Conservation (phyloP, 2,329 filamentous ascomycete species). For the Chaetomiaceae sp. region DNA sequence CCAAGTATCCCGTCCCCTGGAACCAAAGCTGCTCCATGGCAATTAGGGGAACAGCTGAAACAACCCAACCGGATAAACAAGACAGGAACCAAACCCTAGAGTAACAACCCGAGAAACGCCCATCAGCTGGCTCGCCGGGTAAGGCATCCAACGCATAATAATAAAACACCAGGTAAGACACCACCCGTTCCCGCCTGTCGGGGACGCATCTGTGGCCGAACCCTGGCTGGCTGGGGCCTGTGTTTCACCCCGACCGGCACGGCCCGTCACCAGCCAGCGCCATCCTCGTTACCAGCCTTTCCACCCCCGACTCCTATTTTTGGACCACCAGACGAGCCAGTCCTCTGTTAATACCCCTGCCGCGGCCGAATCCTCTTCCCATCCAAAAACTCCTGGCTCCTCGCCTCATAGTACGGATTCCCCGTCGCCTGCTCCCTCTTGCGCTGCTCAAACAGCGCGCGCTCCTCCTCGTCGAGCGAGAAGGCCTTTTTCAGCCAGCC, state of each 20-base stretch:
- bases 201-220: slow-evolving; percentile 3
- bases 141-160: slow-evolving; percentile 10
- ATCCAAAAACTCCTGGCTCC: slow-evolving; percentile 52
- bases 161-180: slow-evolving; percentile 3
- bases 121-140: slow-evolving; percentile 4
- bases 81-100: too few relatives aligned
- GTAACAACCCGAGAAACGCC: not conserved
- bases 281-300: not conserved
- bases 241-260: slow-evolving; percentile 9
- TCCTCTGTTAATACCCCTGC: slow-evolving; percentile 4
- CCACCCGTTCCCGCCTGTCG: too few relatives aligned
- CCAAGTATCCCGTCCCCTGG: not conserved
- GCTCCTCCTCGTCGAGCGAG: slow-evolving; percentile 60
- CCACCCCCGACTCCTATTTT: not conserved
- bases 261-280: not conserved
- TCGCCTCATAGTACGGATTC: slow-evolving; percentile 47
- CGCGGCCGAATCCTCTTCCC: slow-evolving; percentile 43
- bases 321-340: not conserved
- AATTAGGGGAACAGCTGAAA: too few relatives aligned
- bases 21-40: too few relatives aligned
- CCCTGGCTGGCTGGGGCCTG: not conserved
- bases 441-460: slow-evolving; percentile 54
- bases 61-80: too few relatives aligned
- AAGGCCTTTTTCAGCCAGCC: slow-evolving; percentile 67
- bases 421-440: slow-evolving; percentile 43